These are phyloP conservation scores for Hypoxylon sp. DNA, from an alignment of 2,329 filamentous ascomycete species.

Conservation along the genomic window DNA sequence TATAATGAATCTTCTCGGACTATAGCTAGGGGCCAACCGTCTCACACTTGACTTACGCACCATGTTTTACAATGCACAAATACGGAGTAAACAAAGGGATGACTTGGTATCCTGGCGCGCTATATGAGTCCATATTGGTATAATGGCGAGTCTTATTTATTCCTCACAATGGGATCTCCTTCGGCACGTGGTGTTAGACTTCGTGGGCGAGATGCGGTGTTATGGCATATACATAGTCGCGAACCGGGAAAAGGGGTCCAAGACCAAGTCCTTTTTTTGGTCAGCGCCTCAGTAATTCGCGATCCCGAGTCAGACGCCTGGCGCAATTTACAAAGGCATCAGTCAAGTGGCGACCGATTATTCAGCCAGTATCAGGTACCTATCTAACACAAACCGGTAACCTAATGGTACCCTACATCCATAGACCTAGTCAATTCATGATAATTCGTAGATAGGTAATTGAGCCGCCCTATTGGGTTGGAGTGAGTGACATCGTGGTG, in stretches of 20 bases:
- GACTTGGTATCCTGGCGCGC: not conserved
- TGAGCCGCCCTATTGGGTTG: slow-evolving; percentile 7
- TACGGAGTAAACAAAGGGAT: not conserved
- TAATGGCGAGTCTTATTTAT: not conserved
- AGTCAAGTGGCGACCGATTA: not conserved
- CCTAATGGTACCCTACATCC: not conserved
- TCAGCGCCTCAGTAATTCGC: not conserved
- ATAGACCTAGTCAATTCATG: not conserved
- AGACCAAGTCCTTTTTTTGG: not conserved
- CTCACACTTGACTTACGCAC: not conserved
- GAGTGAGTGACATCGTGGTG: slow-evolving; percentile 4
- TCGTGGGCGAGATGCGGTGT: not conserved
- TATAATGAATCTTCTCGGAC: not conserved
- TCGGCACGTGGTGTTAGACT: not conserved
- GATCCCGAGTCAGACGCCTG: not conserved
- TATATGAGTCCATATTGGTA: not conserved
- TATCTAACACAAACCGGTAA: not conserved
- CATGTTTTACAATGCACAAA: not conserved
- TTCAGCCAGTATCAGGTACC: too few species aligned
- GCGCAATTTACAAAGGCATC: not conserved
- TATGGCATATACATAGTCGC: not conserved
- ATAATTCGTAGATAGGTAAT: slow-evolving; percentile 1
- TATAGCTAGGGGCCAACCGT: too few species aligned
- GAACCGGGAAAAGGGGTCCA: not conserved
- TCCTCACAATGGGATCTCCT: not conserved